Conservation (phyloP, 2,329 filamentous ascomycete genomes). For the Blastomyces percursus region DNA sequence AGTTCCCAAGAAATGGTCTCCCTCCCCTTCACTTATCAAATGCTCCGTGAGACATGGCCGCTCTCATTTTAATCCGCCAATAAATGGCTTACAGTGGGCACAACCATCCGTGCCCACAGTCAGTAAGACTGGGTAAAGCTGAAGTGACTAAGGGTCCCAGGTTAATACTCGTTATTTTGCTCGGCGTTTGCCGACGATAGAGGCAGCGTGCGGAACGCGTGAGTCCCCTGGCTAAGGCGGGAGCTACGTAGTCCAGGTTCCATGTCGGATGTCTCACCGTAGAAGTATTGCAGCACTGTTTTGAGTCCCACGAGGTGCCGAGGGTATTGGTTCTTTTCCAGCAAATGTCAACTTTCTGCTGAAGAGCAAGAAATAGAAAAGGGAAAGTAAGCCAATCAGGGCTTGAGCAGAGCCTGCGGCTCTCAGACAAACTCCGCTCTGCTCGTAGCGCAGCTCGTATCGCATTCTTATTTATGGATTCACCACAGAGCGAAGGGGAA, state of each 20-base stretch:
- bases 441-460: background rate
- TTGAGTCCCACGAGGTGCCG: background rate
- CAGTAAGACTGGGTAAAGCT: background rate
- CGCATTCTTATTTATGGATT: background rate
- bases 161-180: background rate
- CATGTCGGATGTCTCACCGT: background rate
- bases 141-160: background rate
- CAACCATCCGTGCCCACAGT: background rate
- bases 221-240: background rate
- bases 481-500: no score
- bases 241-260: background rate
- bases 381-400: background rate
- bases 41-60: background rate
- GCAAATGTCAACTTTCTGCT: background rate
- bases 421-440: background rate
- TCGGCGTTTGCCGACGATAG: background rate
- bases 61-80: background rate
- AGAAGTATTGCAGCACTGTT: background rate
- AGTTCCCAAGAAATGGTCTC: background rate
- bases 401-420: background rate
- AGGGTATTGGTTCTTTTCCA: background rate
- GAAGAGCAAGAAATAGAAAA: background rate
- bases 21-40: background rate
- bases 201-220: background rate
- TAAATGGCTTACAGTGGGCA: background rate